Evolutionary conservation across 1,284 basidiomycete species (phyloP), one percentile per base, ranked within the genome.

Genomic region (Leccinum pallidistipes): DNA sequence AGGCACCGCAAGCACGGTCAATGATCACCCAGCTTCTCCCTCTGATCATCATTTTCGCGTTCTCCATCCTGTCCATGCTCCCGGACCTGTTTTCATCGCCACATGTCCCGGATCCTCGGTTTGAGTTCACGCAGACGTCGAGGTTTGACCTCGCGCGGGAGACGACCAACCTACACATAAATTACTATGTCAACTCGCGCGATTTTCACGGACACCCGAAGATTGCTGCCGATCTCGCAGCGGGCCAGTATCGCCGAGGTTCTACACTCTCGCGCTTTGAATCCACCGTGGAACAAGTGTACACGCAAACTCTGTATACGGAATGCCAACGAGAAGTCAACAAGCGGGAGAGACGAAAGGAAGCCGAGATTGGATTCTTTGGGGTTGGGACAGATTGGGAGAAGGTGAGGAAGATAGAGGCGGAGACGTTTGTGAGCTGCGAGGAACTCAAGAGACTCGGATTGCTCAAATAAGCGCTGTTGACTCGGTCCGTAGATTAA

Each of bases 361-460:
- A 94, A 53, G 81, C 85, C 5, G 90, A 94, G 66, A 78, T 92
- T 56, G 95, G 95, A 3, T 78, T 97, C 67, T 94, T 97, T 72
- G 95, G 95, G 2, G 79, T 95, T 62, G 91, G 93, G 21, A 91
- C 93, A 18, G 90, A 97, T 73, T 94, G 91, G 88, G 89, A 92
- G 52, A 92, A 93, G 76, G 88, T 94, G 60, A 80, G 79, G 73
- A 73, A 73, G 66, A 90, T 94, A 61, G 83, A 88, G 58, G 74
- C 74, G 31, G 87, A 92, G 78, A 80, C 79, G 45, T 79, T 92
- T 53, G 80, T 83, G 62, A 86, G 84, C 67, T 97, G 95, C 71
- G 90, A 94, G 62, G 85, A 87, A 76, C 77, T 94, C 68, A 85
- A 80, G 73, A 75, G 78, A 69, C 70, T 90, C 69, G 85, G 87